Percentiles rank a stretch among this genome's conserved stretches.
phyloP scores from a whole-genome alignment of 352 stramenopile species.

The Phytophthora kernoviae region DNA sequence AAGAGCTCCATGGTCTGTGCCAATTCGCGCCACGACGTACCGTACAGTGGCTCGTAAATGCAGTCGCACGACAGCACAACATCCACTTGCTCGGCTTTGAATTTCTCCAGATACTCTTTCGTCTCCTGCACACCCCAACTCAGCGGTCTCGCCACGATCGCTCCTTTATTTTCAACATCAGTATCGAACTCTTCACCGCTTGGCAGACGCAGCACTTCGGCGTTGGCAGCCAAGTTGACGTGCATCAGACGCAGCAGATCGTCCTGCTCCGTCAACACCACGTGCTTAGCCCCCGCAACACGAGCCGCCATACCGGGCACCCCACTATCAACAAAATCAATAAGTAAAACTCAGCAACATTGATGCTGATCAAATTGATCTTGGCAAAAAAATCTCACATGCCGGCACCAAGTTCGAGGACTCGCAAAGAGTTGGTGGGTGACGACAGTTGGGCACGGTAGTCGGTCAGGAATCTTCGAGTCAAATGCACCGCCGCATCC shows the following conservation, averaged over 20 bases:
- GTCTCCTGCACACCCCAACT: slow-evolving; percentile 87
- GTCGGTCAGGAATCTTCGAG: slow-evolving; percentile 55
- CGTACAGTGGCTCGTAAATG: slow-evolving; percentile 95
- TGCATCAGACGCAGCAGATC: slow-evolving; percentile 88
- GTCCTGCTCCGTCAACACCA: slow-evolving; percentile 92
- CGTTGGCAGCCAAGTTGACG: slow-evolving; percentile 69
- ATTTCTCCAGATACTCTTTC: slow-evolving; percentile 56
- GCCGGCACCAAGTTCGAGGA: slow-evolving; percentile 85
- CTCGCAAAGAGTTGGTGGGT: slow-evolving; percentile 34
- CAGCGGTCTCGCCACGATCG: slow-evolving; percentile 59
- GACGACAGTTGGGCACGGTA: slow-evolving; percentile 43
- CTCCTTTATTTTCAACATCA: slow-evolving; percentile 24
- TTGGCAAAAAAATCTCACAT: slow-evolving; percentile 52
- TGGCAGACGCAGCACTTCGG: slow-evolving; percentile 34
- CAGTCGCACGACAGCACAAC: slow-evolving; percentile 95
- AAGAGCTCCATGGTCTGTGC: slow-evolving; percentile 89
- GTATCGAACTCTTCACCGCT: slow-evolving; percentile 15
- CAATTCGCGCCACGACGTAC: slow-evolving; percentile 87
- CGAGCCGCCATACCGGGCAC: slow-evolving; percentile 92
- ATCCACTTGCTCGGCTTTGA: slow-evolving; percentile 74
- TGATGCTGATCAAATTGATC: no score
- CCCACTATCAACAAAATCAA: slow-evolving; percentile 44
- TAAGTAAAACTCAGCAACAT: neutral
- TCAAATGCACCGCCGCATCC: slow-evolving; percentile 80
- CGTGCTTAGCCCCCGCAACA: slow-evolving; percentile 77